These are phyloP conservation scores for Pseudozyma sp. DNA, from an alignment of 1,284 basidiomycete genomes.

Conservation along the genomic window DNA sequence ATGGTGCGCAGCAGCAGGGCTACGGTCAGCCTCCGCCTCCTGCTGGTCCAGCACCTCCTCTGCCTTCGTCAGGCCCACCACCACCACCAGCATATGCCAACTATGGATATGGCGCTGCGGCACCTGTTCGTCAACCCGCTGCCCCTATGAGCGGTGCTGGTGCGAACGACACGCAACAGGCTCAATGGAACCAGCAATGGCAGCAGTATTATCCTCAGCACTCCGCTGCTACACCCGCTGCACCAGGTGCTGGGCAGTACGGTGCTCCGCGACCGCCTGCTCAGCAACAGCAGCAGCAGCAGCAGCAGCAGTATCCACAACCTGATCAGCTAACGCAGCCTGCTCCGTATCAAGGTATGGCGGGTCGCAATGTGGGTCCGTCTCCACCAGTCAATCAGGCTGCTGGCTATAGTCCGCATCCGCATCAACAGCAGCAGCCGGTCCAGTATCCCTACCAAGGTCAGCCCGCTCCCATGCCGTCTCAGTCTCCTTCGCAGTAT, in stretches of 20 bases:
- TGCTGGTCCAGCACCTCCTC: constrained; percentile 40
- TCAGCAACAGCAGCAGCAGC: neutral
- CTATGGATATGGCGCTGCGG: constrained; percentile 56
- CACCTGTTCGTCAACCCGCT: constrained; percentile 17
- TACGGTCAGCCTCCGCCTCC: constrained; percentile 41
- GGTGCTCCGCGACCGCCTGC: constrained; percentile 19
- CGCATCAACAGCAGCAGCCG: constrained; percentile 21
- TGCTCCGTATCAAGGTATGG: constrained; percentile 17
- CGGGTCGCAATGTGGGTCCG: constrained; percentile 1
- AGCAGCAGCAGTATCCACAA: constrained; percentile 2
- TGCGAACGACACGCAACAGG: constrained; percentile 31
- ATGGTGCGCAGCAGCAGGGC: constrained; percentile 16
- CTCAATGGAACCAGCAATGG: constrained; percentile 59
- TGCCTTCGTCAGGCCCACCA: constrained; percentile 25
- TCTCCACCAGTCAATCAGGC: constrained; percentile 14
- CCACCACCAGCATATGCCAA: constrained; percentile 45
- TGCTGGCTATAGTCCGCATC: constrained; percentile 27
- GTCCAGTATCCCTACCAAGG: constrained; percentile 27
- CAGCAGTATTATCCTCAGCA: constrained; percentile 50
- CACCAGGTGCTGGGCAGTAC: constrained; percentile 15
- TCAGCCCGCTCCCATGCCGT: constrained; percentile 15
- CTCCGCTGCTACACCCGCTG: constrained; percentile 18
- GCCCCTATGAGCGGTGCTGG: constrained; percentile 11
- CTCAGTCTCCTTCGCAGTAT: constrained; percentile 31
- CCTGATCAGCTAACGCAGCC: constrained; percentile 3